A percentile compares a stretch with the other conserved stretches of the same genome.
phyloP scores from a whole-genome alignment of 306 rosid species.

The Ochetophila trinervis region DNA sequence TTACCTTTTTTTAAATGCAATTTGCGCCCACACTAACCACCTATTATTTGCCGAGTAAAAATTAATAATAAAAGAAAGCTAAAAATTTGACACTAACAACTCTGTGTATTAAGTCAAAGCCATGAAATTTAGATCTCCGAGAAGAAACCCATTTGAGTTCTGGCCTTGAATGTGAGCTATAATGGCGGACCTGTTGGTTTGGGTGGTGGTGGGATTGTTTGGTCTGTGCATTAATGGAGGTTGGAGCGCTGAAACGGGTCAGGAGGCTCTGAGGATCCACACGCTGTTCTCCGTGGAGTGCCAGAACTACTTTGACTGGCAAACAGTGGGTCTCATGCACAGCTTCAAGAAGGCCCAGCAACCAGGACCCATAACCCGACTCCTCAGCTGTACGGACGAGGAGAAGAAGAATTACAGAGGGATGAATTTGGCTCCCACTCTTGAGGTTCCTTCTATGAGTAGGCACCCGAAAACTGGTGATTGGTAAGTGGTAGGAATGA shows the following conservation, averaged over 20 bases:
- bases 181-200: constrained; percentile 47
- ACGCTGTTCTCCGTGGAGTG: constrained; percentile 98
- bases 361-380: constrained; percentile 90
- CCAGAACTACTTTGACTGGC: constrained; percentile 98
- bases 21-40: neutral
- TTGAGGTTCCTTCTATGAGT: constrained; percentile 96
- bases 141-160: constrained; percentile 45
- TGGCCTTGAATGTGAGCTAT: constrained; percentile 33
- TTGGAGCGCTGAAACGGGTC: constrained; percentile 35
- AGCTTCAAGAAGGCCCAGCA: constrained; percentile 79
- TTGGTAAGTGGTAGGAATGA: constrained; percentile 47
- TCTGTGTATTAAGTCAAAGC: constrained; percentile 8
- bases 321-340: constrained; percentile 87
- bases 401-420: constrained; percentile 87
- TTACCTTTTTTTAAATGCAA: neutral
- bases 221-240: constrained; percentile 29
- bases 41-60: neutral
- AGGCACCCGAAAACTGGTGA: constrained; percentile 97
- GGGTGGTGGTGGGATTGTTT: constrained; percentile 23
- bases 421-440: constrained; percentile 93
- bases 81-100: constrained; percentile 48
- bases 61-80: neutral
- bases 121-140: constrained; percentile 45
- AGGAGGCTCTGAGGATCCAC: constrained; percentile 66
- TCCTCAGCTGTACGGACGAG: constrained; percentile 90